Percentiles rank a stretch among this genome's conserved stretches.
phyloP scores from a whole-genome alignment of 1,284 basidiomycete genomes.

The Anthracocystis walkeri region DNA sequence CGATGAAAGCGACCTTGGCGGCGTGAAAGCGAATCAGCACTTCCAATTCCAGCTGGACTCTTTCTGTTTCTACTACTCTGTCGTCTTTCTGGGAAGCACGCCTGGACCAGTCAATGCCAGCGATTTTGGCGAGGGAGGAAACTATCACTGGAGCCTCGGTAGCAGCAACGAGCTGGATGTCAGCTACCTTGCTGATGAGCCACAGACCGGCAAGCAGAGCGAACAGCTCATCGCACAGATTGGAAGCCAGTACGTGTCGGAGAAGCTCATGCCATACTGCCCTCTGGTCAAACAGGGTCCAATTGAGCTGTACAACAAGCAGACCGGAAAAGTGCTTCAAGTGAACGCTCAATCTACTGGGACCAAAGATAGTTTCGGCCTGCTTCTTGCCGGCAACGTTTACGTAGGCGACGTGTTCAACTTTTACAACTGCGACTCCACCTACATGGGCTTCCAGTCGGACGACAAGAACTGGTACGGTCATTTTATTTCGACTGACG shows the following conservation, averaged over 20 bases:
- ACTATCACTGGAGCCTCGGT: conserved; percentile 15
- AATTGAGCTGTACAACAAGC: conserved; percentile 4
- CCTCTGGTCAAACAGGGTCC: conserved; percentile 9
- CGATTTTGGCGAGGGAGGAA: neutral
- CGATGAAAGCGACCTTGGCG: neutral
- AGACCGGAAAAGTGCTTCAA: neutral
- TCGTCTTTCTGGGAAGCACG: conserved; percentile 11
- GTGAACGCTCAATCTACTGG: neutral
- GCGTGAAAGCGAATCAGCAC: conserved; percentile 12
- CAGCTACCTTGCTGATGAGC: conserved; percentile 5
- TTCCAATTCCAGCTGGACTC: conserved; percentile 14
- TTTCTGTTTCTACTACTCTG: conserved; percentile 8
- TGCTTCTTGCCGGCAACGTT: neutral
- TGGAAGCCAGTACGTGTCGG: conserved; percentile 4
- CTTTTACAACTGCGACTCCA: conserved; percentile 17
- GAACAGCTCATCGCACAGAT: conserved; percentile 9
- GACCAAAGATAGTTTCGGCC: neutral
- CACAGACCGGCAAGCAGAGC: conserved; percentile 4
- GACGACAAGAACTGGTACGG: conserved; percentile 13
- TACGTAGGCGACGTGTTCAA: neutral
- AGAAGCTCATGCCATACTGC: neutral
- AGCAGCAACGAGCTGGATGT: neutral
- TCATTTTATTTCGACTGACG: neutral
- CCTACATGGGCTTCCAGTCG: conserved; percentile 13
- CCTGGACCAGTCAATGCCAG: conserved; percentile 6